phyloP scores from a whole-genome alignment of 2,329 filamentous ascomycete genomes.

The Colletotrichum abscissum region DNA sequence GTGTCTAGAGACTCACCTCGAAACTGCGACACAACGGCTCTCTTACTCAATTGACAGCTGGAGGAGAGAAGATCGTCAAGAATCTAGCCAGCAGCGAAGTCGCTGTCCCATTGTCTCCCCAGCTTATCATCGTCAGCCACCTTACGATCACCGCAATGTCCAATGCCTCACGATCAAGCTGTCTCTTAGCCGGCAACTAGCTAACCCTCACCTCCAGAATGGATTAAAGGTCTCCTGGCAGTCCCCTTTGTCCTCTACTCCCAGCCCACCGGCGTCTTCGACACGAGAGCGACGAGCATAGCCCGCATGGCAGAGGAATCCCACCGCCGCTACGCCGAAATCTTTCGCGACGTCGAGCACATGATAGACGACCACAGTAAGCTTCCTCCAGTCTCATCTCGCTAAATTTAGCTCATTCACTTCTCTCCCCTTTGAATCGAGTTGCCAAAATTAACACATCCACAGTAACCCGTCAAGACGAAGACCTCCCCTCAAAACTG shows the following conservation, averaged over 20 bases:
- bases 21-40: not conserved
- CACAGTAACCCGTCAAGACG: constrained; percentile 78
- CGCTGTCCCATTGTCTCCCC: not conserved
- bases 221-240: constrained; percentile 94
- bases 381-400: constrained; percentile 34
- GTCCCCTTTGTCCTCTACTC: constrained; percentile 98
- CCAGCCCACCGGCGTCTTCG: constrained; percentile 89
- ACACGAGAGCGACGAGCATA: constrained; percentile 73
- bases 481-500: constrained; percentile 83
- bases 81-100: not conserved
- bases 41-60: not conserved
- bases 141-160: not conserved
- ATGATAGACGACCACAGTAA: constrained; percentile 93
- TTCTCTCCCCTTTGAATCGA: not conserved
- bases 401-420: constrained; percentile 9
- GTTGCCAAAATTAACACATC: constrained; percentile 5
- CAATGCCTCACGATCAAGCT: too few relatives aligned
- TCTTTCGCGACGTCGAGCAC: constrained; percentile 91
- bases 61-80: too few relatives aligned
- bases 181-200: not conserved
- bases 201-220: constrained; percentile 67
- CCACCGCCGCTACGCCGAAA: constrained; percentile 91
- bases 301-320: constrained; percentile 82
- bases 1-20: not conserved
- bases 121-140: not conserved